Evolutionary conservation across 1,139 yeast species (phyloP).

Genomic region (Kazachstania sp.): DNA sequence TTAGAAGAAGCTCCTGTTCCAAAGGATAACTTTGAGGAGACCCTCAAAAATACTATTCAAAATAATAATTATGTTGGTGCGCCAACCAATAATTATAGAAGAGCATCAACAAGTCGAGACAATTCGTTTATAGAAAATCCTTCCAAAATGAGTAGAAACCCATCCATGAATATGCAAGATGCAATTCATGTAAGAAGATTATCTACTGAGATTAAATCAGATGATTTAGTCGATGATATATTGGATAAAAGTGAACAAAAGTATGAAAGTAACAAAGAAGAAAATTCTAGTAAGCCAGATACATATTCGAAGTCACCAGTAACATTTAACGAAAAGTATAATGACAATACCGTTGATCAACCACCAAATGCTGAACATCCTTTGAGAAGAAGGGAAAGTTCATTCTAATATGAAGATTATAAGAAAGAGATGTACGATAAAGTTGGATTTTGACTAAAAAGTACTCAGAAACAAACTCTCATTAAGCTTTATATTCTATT

Average conservation of each 20-base stretch:
- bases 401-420: conserved; percentile 17
- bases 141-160: not conserved
- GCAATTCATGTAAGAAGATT: conserved; percentile 4
- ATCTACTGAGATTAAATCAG: not conserved
- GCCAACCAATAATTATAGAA: not conserved
- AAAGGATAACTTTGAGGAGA: conserved; percentile 3
- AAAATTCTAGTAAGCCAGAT: no score
- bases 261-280: no score
- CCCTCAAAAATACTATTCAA: not conserved
- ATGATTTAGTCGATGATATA: not conserved
- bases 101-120: conserved; percentile 2
- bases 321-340: not conserved
- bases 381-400: conserved; percentile 5
- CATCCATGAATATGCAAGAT: conserved; percentile 7
- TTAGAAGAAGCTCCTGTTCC: conserved; percentile 2
- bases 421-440: conserved; percentile 17
- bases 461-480: no score
- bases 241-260: no score
- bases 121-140: not conserved
- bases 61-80: not conserved
- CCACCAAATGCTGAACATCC: not conserved
- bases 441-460: not conserved
- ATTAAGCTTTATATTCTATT: no score
- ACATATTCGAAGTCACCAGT: no score
- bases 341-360: not conserved